phyloP scores from a whole-genome alignment of 495 filamentous ascomycete genomes.

The Melanomma pulvis-pyrius region DNA sequence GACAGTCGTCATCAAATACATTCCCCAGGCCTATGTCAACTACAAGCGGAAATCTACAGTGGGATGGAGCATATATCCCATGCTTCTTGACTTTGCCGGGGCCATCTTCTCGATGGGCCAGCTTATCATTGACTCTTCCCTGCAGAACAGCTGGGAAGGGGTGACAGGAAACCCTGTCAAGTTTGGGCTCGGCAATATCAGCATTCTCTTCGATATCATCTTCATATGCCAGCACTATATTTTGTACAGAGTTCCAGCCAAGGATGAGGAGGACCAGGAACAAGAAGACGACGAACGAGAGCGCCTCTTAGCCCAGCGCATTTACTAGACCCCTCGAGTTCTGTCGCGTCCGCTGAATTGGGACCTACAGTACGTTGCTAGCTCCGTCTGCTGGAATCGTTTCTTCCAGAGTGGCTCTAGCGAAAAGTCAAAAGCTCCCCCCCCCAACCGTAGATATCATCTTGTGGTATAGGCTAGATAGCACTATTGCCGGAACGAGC shows the following conservation, averaged over 20 bases:
- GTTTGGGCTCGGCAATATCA: constrained; percentile 78
- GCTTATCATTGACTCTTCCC: constrained; percentile 77
- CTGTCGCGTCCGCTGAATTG: not conserved
- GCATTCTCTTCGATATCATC: constrained; percentile 80
- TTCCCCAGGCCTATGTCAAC: constrained; percentile 78
- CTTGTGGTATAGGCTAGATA: not conserved
- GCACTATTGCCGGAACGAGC: not conserved
- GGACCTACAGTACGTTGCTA: not conserved
- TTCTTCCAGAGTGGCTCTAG: not conserved
- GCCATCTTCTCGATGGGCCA: constrained; percentile 83
- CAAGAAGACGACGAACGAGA: constrained; percentile 19
- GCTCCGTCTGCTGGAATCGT: not conserved
- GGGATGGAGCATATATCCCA: constrained; percentile 85
- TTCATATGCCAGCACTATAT: constrained; percentile 89
- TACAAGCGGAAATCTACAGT: constrained; percentile 77
- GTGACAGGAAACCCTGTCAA: constrained; percentile 92
- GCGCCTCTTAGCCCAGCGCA: constrained; percentile 5
- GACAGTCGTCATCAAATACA: constrained; percentile 87
- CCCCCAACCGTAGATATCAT: not conserved
- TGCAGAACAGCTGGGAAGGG: constrained; percentile 86
- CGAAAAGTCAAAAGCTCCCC: not conserved
- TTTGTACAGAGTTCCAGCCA: constrained; percentile 25
- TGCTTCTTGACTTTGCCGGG: constrained; percentile 81
- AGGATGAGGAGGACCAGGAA: constrained; percentile 25
- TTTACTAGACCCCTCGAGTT: not conserved